These are phyloP conservation scores for Schizophyllum commune DNA, from an alignment of 1,284 basidiomycete species.

Conservation along the genomic window DNA sequence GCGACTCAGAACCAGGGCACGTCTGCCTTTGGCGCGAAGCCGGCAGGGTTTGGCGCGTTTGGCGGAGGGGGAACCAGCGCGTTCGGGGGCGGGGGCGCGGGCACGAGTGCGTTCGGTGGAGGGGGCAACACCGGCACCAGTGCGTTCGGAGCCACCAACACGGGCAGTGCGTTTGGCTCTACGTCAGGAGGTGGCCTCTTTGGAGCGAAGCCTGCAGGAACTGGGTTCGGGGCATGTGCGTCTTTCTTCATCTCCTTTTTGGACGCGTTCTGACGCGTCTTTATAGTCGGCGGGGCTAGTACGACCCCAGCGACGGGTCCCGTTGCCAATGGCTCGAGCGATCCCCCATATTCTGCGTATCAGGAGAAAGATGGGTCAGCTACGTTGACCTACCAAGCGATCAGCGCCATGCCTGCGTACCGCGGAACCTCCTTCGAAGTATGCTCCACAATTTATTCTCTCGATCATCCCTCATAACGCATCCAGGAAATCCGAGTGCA, in stretches of 20 bases:
- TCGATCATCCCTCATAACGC: not conserved
- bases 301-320: conserved; percentile 28
- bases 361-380: conserved; percentile 51
- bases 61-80: conserved; percentile 27
- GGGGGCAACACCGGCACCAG: conserved; percentile 17
- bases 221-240: conserved; percentile 33
- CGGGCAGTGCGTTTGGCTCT: conserved; percentile 26
- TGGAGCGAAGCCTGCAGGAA: conserved; percentile 35
- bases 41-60: conserved; percentile 66
- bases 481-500: conserved; percentile 65
- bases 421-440: conserved; percentile 68
- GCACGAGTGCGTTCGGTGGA: conserved; percentile 35
- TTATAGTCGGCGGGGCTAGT: not conserved
- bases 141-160: conserved; percentile 21
- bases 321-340: conserved; percentile 57
- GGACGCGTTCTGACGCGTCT: conserved; percentile 2
- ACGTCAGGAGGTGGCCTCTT: conserved; percentile 28
- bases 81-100: conserved; percentile 31
- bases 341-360: conserved; percentile 45
- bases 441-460: conserved; percentile 15
- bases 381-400: conserved; percentile 62
- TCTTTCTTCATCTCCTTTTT: conserved; percentile 5
- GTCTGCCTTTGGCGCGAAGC: conserved; percentile 43
- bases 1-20: conserved; percentile 30
- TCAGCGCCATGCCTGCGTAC: conserved; percentile 67